Conservation (phyloP, 2,329 filamentous ascomycete species). For the Myriosclerotinia scirpicola region DNA sequence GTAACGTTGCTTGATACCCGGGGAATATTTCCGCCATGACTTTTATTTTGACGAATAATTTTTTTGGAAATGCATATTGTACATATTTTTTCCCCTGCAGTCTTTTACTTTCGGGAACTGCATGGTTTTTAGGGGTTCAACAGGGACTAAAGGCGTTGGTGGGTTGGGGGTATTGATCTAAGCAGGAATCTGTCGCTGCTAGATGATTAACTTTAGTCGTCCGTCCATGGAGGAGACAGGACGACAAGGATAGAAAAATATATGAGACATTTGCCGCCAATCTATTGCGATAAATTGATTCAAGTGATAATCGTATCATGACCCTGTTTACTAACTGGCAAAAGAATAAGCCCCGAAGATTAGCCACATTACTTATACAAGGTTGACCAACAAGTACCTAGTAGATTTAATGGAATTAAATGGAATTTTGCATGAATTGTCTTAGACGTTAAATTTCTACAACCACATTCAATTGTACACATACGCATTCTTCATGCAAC, state of each 20-base stretch:
- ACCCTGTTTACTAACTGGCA: not conserved
- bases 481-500: slow-evolving; percentile 7
- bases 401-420: not conserved
- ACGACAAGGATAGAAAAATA: slow-evolving; percentile 12
- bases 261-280: not conserved
- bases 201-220: slow-evolving; percentile 10
- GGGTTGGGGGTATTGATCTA: slow-evolving; percentile 1
- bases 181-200: slow-evolving; percentile 4
- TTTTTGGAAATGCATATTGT: slow-evolving; percentile 12
- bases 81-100: not conserved
- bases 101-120: slow-evolving; percentile 1
- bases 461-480: not conserved
- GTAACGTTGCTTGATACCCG: slow-evolving; percentile 17
- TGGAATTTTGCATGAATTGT: slow-evolving; percentile 2
- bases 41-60: not conserved
- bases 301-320: not conserved
- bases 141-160: slow-evolving; percentile 4
- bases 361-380: not conserved
- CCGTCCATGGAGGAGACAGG: not conserved
- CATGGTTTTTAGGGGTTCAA: slow-evolving; percentile 1
- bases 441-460: slow-evolving; percentile 3
- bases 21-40: slow-evolving; percentile 3
- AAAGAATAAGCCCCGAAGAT: not conserved
- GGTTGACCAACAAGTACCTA: not conserved
- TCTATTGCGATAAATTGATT: not conserved